A percentile compares a stretch with the other conserved stretches of the same genome.
These are phyloP conservation scores for Pseudozyma sp. DNA, from an alignment of 1,284 basidiomycete genomes.

Conservation along the genomic window DNA sequence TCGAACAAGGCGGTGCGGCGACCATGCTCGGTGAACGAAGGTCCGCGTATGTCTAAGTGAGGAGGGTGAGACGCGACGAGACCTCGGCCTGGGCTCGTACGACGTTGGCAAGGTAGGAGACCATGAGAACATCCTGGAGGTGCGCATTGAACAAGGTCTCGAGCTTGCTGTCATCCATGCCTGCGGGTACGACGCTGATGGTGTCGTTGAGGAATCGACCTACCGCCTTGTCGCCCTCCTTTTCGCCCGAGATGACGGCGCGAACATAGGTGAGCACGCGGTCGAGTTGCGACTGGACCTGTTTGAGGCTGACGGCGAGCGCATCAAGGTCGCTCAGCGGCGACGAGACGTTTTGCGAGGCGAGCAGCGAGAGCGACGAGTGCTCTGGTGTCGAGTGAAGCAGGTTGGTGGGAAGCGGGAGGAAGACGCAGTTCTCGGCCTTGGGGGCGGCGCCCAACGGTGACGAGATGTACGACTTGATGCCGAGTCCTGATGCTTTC, in stretches of 20 bases:
- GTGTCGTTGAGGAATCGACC: constrained; percentile 94
- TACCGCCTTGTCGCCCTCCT: constrained; percentile 84
- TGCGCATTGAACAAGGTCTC: constrained; percentile 66
- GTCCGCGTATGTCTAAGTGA: constrained; percentile 68
- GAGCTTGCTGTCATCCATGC: constrained; percentile 59
- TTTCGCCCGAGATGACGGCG: constrained; percentile 81
- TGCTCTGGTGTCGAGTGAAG: constrained; percentile 69
- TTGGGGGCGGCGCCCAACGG: constrained; percentile 67
- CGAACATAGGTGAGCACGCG: constrained; percentile 88
- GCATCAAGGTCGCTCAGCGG: constrained; percentile 66
- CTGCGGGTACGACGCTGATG: constrained; percentile 62
- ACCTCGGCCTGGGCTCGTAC: constrained; percentile 94
- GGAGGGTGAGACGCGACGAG: constrained; percentile 85
- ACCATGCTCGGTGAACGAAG: too few relatives aligned
- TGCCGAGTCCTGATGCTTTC: constrained; percentile 70
- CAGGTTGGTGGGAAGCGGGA: constrained; percentile 59
- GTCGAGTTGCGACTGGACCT: constrained; percentile 83
- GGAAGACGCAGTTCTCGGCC: constrained; percentile 66
- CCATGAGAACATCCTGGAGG: constrained; percentile 86
- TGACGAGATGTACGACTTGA: constrained; percentile 88
- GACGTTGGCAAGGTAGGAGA: constrained; percentile 93
- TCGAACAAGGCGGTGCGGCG: too few relatives aligned
- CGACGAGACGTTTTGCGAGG: constrained; percentile 74
- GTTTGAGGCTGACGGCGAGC: constrained; percentile 78
- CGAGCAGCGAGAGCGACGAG: constrained; percentile 73